These are phyloP conservation scores for Gossypium ekmanianum DNA, from an alignment of 345 rosid genomes.

Conservation along the genomic window DNA sequence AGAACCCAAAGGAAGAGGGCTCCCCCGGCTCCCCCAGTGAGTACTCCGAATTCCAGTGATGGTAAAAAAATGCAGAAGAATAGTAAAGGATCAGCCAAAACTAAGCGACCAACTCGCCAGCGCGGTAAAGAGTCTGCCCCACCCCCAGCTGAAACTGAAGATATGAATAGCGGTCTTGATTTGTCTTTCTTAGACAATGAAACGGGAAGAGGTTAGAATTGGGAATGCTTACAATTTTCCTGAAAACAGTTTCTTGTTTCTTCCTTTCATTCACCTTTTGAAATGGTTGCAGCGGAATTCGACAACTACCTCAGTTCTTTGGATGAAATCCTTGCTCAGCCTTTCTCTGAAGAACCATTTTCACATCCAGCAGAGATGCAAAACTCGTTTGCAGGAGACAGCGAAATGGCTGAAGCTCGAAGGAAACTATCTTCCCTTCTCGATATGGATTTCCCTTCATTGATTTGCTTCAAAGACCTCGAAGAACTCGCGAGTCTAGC, in stretches of 20 bases:
- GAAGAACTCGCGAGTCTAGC: conserved; percentile 44
- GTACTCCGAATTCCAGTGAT: not conserved
- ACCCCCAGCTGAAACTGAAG: not conserved
- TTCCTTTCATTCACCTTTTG: conserved; percentile 20
- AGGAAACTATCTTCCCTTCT: conserved; percentile 56
- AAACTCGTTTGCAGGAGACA: conserved; percentile 28
- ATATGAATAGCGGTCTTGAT: not conserved
- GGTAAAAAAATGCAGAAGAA: conserved; percentile 6
- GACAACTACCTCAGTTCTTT: conserved; percentile 59
- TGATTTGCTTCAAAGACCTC: conserved; percentile 44
- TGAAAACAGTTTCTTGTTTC: not conserved
- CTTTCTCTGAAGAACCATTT: conserved; percentile 25
- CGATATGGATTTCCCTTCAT: conserved; percentile 48
- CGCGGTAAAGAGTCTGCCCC: conserved; percentile 18
- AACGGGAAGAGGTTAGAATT: conserved; percentile 8
- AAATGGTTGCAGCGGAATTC: conserved; percentile 51
- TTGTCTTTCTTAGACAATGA: conserved; percentile 12
- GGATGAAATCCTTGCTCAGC: conserved; percentile 53
- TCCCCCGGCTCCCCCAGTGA: not conserved
- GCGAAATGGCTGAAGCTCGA: conserved; percentile 53
- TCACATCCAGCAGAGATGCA: conserved; percentile 8
- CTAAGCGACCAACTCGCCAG: conserved; percentile 31
- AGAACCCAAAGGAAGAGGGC: conserved; percentile 10
- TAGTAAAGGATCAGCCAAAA: not conserved
- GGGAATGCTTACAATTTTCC: not conserved